Evolutionary conservation across 257 asterid species (phyloP).

Genomic region (Ilex asprella): DNA sequence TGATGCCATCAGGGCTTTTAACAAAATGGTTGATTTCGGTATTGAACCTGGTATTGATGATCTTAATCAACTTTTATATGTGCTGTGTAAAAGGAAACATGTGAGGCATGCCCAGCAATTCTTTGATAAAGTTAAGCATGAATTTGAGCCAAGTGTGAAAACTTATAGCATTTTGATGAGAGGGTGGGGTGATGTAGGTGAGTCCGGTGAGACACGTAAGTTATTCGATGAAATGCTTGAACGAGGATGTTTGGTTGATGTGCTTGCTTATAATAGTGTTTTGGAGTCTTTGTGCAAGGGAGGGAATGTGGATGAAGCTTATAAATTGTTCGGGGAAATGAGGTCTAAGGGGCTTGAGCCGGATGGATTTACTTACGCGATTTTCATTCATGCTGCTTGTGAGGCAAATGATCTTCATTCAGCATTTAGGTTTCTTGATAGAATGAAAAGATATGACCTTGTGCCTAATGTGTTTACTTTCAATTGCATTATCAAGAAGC

Average conservation of each 20-base stretch:
- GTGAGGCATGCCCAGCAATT: constrained; percentile 61
- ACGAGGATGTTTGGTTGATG: constrained; percentile 48
- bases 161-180: constrained; percentile 74
- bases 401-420: constrained; percentile 52
- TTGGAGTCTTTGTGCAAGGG: constrained; percentile 73
- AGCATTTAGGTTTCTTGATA: constrained; percentile 58
- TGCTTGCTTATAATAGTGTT: constrained; percentile 70
- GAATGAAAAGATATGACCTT: constrained; percentile 61
- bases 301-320: constrained; percentile 66
- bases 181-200: constrained; percentile 81
- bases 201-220: constrained; percentile 34
- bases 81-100: constrained; percentile 65
- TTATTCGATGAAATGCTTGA: constrained; percentile 79
- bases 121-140: constrained; percentile 46
- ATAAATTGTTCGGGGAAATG: constrained; percentile 45
- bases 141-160: constrained; percentile 40
- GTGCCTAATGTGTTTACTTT: constrained; percentile 71
- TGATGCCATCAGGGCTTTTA: constrained; percentile 80
- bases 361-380: constrained; percentile 70
- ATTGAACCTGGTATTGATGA: constrained; percentile 50
- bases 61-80: constrained; percentile 61
- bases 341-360: constrained; percentile 55
- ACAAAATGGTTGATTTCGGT: constrained; percentile 81
- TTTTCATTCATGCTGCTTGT: constrained; percentile 61
- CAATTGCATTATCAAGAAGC: constrained; percentile 60